These are phyloP conservation scores for Leccinum arenicola DNA, from an alignment of 768 basidiomycete genomes.

Conservation along the genomic window DNA sequence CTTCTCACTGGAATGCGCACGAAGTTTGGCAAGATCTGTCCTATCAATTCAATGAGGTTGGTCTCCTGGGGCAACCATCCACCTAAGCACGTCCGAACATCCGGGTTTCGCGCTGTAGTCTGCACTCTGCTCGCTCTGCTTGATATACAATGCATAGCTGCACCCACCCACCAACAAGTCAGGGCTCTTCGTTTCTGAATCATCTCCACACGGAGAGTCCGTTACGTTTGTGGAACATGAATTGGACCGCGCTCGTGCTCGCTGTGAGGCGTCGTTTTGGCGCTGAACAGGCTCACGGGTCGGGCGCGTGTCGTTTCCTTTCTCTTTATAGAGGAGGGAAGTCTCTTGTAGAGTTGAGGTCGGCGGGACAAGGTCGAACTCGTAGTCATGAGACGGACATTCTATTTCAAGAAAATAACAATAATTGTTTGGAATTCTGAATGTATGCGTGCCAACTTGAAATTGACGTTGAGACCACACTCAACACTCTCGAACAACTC, in stretches of 20 bases:
- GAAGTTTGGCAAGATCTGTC: not conserved
- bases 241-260: constrained; percentile 36
- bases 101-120: not conserved
- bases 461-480: not conserved
- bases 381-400: constrained; percentile 74
- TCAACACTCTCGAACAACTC: not conserved
- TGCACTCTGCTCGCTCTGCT: not conserved
- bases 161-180: constrained; percentile 49
- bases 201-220: constrained; percentile 46
- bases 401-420: constrained; percentile 1
- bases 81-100: not conserved
- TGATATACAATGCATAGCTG: not conserved
- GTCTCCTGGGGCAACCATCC: not conserved
- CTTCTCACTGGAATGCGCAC: not conserved
- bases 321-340: not conserved
- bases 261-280: constrained; percentile 60
- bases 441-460: not conserved
- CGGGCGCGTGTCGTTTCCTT: constrained; percentile 33
- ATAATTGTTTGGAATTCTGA: constrained; percentile 10
- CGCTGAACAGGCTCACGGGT: constrained; percentile 43
- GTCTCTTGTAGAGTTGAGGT: constrained; percentile 65
- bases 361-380: constrained; percentile 34
- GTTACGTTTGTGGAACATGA: constrained; percentile 74
- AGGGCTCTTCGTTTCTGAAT: constrained; percentile 49
- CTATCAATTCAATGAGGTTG: not conserved